phyloP scores from a whole-genome alignment of 164 flowering plant genomes.

The Nymphaea thermarum region DNA sequence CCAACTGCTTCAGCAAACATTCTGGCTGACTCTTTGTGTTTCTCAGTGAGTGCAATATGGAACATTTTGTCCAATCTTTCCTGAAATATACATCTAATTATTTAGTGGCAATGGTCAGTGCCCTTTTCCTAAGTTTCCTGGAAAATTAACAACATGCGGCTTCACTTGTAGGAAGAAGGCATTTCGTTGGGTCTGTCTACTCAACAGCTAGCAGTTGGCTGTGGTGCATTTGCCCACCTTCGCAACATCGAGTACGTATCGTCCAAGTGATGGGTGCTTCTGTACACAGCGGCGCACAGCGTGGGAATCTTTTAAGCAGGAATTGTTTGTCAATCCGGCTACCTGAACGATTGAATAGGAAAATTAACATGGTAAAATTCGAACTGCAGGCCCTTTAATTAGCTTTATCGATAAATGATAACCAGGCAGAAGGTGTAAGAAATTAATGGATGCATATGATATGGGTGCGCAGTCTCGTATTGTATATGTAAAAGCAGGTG shows the following conservation, averaged over 20 bases:
- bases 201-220: not conserved
- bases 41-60: conserved; percentile 89
- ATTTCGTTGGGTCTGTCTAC: not conserved
- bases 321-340: conserved; percentile 95
- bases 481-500: too few relatives aligned
- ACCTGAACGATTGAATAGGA: conserved; percentile 29
- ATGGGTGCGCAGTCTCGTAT: too few relatives aligned
- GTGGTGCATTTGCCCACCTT: conserved; percentile 37
- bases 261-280: conserved; percentile 54
- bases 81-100: conserved; percentile 36
- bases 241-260: conserved; percentile 81
- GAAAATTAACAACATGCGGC: not conserved
- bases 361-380: too few relatives aligned
- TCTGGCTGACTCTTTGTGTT: conserved; percentile 80
- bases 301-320: conserved; percentile 52
- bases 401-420: too few relatives aligned
- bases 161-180: not conserved
- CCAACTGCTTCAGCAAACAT: conserved; percentile 88
- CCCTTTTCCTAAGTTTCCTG: not conserved
- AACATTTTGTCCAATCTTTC: conserved; percentile 85
- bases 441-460: too few relatives aligned
- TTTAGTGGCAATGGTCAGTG: not conserved
- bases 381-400: too few relatives aligned
- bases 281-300: conserved; percentile 77
- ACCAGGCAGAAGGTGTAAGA: too few relatives aligned